These are phyloP conservation scores for Hibiscus syriacus DNA, from an alignment of 345 rosid species.

Conservation along the genomic window DNA sequence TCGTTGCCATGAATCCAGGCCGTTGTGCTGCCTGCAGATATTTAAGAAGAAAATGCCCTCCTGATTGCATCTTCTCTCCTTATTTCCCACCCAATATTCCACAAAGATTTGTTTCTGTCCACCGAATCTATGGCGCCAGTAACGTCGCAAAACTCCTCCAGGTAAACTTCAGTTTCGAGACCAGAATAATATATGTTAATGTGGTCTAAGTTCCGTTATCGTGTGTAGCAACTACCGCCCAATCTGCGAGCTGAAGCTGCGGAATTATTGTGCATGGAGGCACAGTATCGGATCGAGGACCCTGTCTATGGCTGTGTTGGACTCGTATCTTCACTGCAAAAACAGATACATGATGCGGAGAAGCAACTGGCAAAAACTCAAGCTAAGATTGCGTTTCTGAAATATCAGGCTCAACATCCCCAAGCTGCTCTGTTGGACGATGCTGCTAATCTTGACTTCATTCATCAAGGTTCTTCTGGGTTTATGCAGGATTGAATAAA, in stretches of 20 bases:
- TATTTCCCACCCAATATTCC: conserved; percentile 53
- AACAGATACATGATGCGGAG: conserved; percentile 36
- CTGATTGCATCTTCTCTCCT: conserved; percentile 62
- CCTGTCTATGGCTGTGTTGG: conserved; percentile 64
- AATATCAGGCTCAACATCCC: not conserved
- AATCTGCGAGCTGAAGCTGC: conserved; percentile 39
- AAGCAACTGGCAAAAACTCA: conserved; percentile 34
- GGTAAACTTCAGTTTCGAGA: conserved; percentile 18
- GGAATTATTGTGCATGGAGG: conserved; percentile 47
- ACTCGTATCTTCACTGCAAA: conserved; percentile 30
- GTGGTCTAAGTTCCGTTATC: not conserved
- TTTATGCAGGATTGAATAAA: not conserved
- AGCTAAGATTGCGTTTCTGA: conserved; percentile 34
- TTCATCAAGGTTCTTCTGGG: not conserved
- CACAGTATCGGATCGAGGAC: conserved; percentile 43
- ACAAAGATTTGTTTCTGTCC: conserved; percentile 48
- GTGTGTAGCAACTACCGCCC: conserved; percentile 39
- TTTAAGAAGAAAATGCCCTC: conserved; percentile 59
- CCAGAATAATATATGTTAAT: too few relatives aligned
- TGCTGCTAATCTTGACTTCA: not conserved
- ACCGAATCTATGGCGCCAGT: conserved; percentile 70
- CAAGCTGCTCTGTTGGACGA: not conserved
- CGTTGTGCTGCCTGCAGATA: conserved; percentile 68
- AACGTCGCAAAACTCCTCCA: conserved; percentile 64
- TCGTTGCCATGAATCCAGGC: conserved; percentile 12